These are phyloP conservation scores for Exophiala calicioides DNA, from an alignment of 2,329 filamentous ascomycete genomes.

Conservation along the genomic window DNA sequence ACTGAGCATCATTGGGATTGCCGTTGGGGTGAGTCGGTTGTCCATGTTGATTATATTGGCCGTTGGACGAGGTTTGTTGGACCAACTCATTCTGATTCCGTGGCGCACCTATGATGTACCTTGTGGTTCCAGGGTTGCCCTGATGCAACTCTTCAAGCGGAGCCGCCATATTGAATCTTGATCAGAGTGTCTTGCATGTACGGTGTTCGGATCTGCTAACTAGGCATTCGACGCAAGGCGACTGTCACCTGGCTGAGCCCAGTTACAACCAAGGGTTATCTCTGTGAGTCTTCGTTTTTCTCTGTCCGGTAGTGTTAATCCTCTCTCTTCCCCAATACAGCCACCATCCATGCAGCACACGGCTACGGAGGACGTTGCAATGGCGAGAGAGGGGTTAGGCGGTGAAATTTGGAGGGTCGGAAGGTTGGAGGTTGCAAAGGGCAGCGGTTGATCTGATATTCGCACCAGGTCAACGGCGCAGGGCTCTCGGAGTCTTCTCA, in stretches of 20 bases:
- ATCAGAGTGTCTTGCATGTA: slow-evolving; percentile 19
- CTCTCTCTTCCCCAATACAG: slow-evolving; percentile 9
- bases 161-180: slow-evolving; percentile 19
- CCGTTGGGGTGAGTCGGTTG: slow-evolving; percentile 20
- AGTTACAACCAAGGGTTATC: too few relatives aligned
- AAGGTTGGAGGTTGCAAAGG: neutral
- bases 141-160: slow-evolving; percentile 24
- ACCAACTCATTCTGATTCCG: slow-evolving; percentile 16
- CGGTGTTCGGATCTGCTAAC: slow-evolving; percentile 1
- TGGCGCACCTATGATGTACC: slow-evolving; percentile 27
- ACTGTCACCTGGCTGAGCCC: too few relatives aligned
- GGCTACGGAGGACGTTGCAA: neutral
- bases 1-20: slow-evolving; percentile 23
- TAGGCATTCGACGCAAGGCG: slow-evolving; percentile 17
- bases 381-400: neutral
- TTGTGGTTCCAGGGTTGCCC: slow-evolving; percentile 21
- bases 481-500: neutral
- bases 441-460: neutral
- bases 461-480: neutral
- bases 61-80: slow-evolving; percentile 21
- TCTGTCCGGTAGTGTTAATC: slow-evolving; percentile 5
- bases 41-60: slow-evolving; percentile 13
- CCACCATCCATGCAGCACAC: slow-evolving; percentile 14
- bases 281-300: slow-evolving; percentile 4
- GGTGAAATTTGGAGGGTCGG: slow-evolving; percentile 5